Evolutionary conservation across 768 basidiomycete species (phyloP).

Genomic region (Lactifluus hygrophoroides): DNA sequence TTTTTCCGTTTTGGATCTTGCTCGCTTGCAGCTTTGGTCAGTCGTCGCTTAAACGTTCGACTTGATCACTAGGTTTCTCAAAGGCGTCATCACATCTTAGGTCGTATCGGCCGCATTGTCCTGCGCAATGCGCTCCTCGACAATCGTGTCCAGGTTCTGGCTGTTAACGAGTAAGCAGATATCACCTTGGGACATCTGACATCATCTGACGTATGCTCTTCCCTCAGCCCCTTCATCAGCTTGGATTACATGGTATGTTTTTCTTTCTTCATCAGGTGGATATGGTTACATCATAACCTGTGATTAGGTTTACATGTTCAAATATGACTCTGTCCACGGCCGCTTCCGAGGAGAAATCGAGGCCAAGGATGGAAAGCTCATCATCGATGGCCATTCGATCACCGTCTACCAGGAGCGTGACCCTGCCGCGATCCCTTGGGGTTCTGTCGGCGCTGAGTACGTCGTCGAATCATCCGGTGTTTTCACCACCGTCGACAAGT

Average conservation of each 20-base stretch:
- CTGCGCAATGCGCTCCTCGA: conserved; percentile 84
- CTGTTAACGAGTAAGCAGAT: conserved; percentile 79
- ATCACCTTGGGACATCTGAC: background rate
- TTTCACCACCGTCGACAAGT: conserved; percentile 95
- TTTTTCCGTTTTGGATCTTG: conserved; percentile 10
- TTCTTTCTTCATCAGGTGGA: background rate
- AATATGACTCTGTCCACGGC: conserved; percentile 90
- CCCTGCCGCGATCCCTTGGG: conserved; percentile 81
- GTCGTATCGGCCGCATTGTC: conserved; percentile 99
- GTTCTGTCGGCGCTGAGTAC: conserved; percentile 75
- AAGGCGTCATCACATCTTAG: conserved; percentile 32
- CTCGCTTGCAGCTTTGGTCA: conserved; percentile 58
- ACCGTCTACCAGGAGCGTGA: conserved; percentile 79
- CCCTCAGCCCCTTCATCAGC: conserved; percentile 86
- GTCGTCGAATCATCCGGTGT: conserved; percentile 98
- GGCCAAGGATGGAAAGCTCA: conserved; percentile 82
- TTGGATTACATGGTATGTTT: conserved; percentile 85
- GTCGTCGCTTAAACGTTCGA: background rate
- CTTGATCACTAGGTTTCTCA: background rate
- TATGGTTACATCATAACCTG: background rate
- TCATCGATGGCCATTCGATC: conserved; percentile 73
- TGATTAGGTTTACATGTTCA: conserved; percentile 92
- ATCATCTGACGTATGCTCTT: background rate
- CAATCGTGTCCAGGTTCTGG: conserved; percentile 75
- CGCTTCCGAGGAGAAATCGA: conserved; percentile 82